A percentile compares a stretch with the other conserved stretches of the same genome.
phyloP scores from a whole-genome alignment of 345 rosid species.

The Triadica sebifera region DNA sequence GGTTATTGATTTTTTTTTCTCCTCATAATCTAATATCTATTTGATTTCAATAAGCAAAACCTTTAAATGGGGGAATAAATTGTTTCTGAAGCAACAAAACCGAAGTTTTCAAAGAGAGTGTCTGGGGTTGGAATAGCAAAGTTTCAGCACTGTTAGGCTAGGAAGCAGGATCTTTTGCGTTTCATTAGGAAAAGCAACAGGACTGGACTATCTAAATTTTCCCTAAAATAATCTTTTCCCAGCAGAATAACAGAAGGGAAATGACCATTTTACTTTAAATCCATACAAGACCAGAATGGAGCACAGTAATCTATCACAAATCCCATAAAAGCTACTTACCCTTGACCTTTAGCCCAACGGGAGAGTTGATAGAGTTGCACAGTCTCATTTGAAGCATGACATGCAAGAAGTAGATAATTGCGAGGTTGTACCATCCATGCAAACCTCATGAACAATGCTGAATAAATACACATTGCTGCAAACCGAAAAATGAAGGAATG shows the following conservation, averaged over 20 bases:
- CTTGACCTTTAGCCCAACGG: conserved; percentile 62
- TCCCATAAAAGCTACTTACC: conserved; percentile 16
- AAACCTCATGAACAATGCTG: conserved; percentile 82
- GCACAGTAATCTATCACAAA: background rate
- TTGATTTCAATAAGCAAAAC: background rate
- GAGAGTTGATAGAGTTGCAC: conserved; percentile 93
- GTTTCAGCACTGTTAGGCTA: background rate
- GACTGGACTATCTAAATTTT: background rate
- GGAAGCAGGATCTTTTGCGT: background rate
- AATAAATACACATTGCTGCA: conserved; percentile 78
- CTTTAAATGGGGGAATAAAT: background rate
- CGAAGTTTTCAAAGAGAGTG: background rate
- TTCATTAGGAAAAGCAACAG: background rate
- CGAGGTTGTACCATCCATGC: conserved; percentile 94
- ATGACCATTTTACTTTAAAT: background rate
- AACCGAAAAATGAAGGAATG: background rate
- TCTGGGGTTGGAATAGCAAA: background rate
- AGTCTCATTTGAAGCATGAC: conserved; percentile 93
- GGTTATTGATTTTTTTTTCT: background rate
- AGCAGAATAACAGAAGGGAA: background rate
- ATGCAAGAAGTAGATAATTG: conserved; percentile 76
- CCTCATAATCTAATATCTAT: background rate
- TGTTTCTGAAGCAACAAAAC: background rate
- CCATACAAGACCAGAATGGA: background rate
- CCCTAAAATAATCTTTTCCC: background rate